Percentiles rank a stretch among this genome's conserved stretches.
phyloP scores from a whole-genome alignment of 2,329 filamentous ascomycete species.

The Lecanoromycetidae sp. region DNA sequence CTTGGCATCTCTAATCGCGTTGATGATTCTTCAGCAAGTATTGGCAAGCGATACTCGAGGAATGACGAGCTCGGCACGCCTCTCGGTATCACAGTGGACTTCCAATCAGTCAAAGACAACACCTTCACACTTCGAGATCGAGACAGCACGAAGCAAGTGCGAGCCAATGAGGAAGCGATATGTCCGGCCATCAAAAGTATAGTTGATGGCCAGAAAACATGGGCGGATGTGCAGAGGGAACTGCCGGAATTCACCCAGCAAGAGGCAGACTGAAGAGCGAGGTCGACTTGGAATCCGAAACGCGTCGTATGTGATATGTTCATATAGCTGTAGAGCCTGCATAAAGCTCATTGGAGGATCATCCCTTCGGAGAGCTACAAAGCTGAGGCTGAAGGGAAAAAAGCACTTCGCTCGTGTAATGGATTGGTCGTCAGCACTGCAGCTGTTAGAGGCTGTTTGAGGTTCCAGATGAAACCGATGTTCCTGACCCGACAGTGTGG shows the following conservation, averaged over 20 bases:
- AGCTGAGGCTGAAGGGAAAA: background rate
- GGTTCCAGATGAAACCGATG: slow-evolving; percentile 5
- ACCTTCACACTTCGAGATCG: slow-evolving; percentile 80
- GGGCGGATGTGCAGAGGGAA: slow-evolving; percentile 60
- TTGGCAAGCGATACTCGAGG: slow-evolving; percentile 86
- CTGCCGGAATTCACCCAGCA: slow-evolving; percentile 78
- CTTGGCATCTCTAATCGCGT: slow-evolving; percentile 71
- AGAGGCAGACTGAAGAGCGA: slow-evolving; percentile 36
- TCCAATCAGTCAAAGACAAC: slow-evolving; percentile 82
- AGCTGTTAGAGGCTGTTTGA: background rate
- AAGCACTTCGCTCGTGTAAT: background rate
- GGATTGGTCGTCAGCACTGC: slow-evolving; percentile 5
- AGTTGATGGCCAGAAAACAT: slow-evolving; percentile 50
- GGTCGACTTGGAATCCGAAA: background rate
- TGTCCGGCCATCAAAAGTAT: slow-evolving; percentile 57
- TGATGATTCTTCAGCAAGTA: slow-evolving; percentile 81
- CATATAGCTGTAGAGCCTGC: background rate
- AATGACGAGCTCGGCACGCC: slow-evolving; percentile 95
- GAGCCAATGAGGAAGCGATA: slow-evolving; percentile 69
- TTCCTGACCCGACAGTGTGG: slow-evolving; percentile 16
- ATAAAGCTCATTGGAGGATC: background rate
- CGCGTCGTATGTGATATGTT: background rate
- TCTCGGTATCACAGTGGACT: slow-evolving; percentile 87
- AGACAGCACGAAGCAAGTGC: slow-evolving; percentile 82
- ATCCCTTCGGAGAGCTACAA: too few relatives aligned